A percentile compares a stretch with the other conserved stretches of the same genome.
phyloP scores from a whole-genome alignment of 2,329 filamentous ascomycete genomes.

The Phialophora macrospora region DNA sequence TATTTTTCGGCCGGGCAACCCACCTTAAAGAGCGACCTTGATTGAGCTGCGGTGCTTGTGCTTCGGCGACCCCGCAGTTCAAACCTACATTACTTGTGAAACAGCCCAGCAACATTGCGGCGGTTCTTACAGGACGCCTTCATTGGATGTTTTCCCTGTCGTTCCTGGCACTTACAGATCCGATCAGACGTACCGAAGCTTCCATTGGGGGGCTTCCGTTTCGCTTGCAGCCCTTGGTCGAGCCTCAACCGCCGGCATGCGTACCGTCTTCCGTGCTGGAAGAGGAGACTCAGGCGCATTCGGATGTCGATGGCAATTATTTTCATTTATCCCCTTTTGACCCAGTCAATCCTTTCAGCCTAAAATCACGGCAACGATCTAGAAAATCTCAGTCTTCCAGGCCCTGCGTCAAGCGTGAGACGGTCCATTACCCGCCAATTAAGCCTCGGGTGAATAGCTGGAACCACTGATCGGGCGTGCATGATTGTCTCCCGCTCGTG shows the following conservation, averaged over 20 bases:
- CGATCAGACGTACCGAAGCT: constrained; percentile 2
- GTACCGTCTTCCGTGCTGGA: constrained; percentile 15
- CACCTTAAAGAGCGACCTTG: not conserved
- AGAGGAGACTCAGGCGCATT: not conserved
- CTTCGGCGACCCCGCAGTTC: no score
- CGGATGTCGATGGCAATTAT: constrained; percentile 10
- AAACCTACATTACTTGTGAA: not conserved
- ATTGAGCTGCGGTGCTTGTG: not conserved
- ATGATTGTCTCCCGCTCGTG: constrained; percentile 5
- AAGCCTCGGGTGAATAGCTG: constrained; percentile 11
- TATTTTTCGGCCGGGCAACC: not conserved
- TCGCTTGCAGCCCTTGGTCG: constrained; percentile 5
- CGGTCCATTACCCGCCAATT: constrained; percentile 17
- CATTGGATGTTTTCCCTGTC: not conserved
- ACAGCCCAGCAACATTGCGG: not conserved
- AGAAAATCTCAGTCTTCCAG: constrained; percentile 15
- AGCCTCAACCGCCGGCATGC: constrained; percentile 10
- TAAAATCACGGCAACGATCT: constrained; percentile 21
- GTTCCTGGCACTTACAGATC: constrained; percentile 4
- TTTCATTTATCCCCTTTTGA: constrained; percentile 20
- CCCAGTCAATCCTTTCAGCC: constrained; percentile 20
- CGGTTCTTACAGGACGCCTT: not conserved
- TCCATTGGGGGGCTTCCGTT: not conserved
- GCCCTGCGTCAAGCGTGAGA: not conserved
- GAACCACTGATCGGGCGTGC: constrained; percentile 1